Evolutionary conservation across 768 basidiomycete genomes (phyloP), one percentile per base, ranked within the genome.

Genomic region (Pisolithus tinctorius): DNA sequence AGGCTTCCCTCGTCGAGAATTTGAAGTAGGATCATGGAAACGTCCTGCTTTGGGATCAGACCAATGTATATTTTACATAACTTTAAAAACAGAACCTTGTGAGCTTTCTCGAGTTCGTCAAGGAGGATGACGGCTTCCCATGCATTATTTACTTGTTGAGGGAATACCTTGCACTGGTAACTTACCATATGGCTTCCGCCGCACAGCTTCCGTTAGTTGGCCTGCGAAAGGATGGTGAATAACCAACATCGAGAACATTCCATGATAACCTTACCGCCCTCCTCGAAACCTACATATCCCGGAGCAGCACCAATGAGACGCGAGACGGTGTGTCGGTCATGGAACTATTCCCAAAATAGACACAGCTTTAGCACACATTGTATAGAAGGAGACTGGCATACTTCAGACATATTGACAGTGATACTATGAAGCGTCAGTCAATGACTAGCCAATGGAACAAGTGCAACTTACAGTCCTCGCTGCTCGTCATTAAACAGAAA

Each of bases 321-420:
- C 0, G 91, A 90, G 48, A 97, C 85, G 0, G 91, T 92, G 62
- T 97, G 91, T 49, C 93, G 81, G 57, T 94, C 93, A 47, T 91
- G 88, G 60, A 88, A 96, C 79, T 91, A 67, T n/a, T 46, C 36
- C 36, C 4, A n/a, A 13, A 10, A 0, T 13, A 42, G 37, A 45
- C 8, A 37, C 13, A 9, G 36, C 25, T 11, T 51, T 9, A 41
- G 40, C 39, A 20, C 17, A 44, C 27, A 14, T 27, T 14, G 29
- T 14, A 2, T n/a, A 25, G 8, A 9, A 37, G 4, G 25, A 34
- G 16, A 30, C 46, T 11, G 13, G 45, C 58, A 23, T 53, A 74
- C 64, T 71, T 96, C 90, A n/a, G 88, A 88, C 91, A 95, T 93
- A 58, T 96, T 94, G 63, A 95, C 91, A 53, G 85, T 88, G 56